Conservation (phyloP, 2,329 filamentous ascomycete species). For the Ploettnerulaceae sp. region DNA sequence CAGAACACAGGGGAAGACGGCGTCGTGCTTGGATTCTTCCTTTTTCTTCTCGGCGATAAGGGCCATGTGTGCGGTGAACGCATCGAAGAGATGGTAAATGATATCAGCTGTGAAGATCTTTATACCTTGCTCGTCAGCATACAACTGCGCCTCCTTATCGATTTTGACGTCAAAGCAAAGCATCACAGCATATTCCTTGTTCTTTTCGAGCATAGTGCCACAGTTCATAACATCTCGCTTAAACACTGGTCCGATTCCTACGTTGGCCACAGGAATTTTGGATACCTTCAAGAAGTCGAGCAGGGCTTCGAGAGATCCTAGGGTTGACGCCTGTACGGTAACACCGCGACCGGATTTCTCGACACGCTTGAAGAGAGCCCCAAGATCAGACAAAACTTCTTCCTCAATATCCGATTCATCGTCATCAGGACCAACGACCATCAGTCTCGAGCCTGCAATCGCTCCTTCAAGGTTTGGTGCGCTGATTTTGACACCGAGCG, state of each 20-base stretch:
- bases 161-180: slow-evolving; percentile 99
- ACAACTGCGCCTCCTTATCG: slow-evolving; percentile 87
- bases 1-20: slow-evolving; percentile 94
- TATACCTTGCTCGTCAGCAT: slow-evolving; percentile 90
- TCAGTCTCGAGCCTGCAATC: slow-evolving; percentile 89
- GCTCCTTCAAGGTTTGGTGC: slow-evolving; percentile 93
- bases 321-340: slow-evolving; percentile 92
- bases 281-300: slow-evolving; percentile 92
- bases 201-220: slow-evolving; percentile 94
- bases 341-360: slow-evolving; percentile 92
- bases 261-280: slow-evolving; percentile 97
- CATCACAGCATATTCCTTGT: slow-evolving; percentile 96
- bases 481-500: slow-evolving; percentile 97
- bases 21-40: slow-evolving; percentile 90
- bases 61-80: slow-evolving; percentile 93
- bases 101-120: slow-evolving; percentile 99
- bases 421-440: slow-evolving; percentile 91
- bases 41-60: slow-evolving; percentile 85
- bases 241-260: slow-evolving; percentile 95
- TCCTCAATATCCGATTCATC: slow-evolving; percentile 96
- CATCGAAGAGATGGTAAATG: slow-evolving; percentile 97
- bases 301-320: slow-evolving; percentile 92
- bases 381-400: slow-evolving; percentile 92
- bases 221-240: slow-evolving; percentile 96
- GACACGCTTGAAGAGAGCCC: slow-evolving; percentile 84